Percentiles rank a stretch among this genome's conserved stretches.
Evolutionary conservation across 176 grass and related monocot genomes (phyloP).

Genomic region (Oryza longistaminata): DNA sequence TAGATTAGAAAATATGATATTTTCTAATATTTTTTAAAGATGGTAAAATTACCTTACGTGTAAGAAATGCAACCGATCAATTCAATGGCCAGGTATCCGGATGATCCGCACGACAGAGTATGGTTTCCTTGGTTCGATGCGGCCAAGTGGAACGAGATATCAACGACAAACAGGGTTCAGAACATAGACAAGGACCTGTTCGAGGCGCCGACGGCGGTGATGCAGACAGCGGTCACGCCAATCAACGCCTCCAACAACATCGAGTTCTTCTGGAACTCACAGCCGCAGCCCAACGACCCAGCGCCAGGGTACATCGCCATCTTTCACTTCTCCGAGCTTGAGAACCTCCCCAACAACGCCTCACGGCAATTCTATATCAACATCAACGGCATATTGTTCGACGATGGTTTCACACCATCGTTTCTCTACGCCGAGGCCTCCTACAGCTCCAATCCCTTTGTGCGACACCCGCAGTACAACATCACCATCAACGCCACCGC

Average conservation of each 20-base stretch:
- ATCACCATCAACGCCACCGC: not conserved
- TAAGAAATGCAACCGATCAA: not conserved
- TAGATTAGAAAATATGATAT: too few relatives aligned
- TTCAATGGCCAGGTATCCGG: slow-evolving; percentile 41
- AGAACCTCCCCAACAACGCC: slow-evolving; percentile 15
- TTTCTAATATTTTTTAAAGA: too few relatives aligned
- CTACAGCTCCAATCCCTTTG: too few relatives aligned
- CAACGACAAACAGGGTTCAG: not conserved
- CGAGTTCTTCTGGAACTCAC: not conserved
- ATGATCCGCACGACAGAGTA: slow-evolving; percentile 33
- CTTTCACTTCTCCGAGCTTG: slow-evolving; percentile 41
- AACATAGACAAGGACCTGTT: not conserved
- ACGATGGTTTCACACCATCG: slow-evolving; percentile 28
- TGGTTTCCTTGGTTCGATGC: slow-evolving; percentile 3
- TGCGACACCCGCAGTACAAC: not conserved
- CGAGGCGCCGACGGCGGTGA: slow-evolving; percentile 33
- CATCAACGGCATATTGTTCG: slow-evolving; percentile 26
- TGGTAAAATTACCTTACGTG: too few relatives aligned
- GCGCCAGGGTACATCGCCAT: slow-evolving; percentile 4
- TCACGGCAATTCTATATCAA: slow-evolving; percentile 41
- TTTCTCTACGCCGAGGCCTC: too few relatives aligned
- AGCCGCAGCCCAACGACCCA: not conserved
- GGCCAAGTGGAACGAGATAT: slow-evolving; percentile 10
- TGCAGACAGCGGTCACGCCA: slow-evolving; percentile 46
- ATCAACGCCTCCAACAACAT: slow-evolving; percentile 33